Percentiles rank a stretch among this genome's conserved stretches.
Conservation (phyloP, 2,329 filamentous ascomycete genomes). For the Ambrosiella beaveri region DNA sequence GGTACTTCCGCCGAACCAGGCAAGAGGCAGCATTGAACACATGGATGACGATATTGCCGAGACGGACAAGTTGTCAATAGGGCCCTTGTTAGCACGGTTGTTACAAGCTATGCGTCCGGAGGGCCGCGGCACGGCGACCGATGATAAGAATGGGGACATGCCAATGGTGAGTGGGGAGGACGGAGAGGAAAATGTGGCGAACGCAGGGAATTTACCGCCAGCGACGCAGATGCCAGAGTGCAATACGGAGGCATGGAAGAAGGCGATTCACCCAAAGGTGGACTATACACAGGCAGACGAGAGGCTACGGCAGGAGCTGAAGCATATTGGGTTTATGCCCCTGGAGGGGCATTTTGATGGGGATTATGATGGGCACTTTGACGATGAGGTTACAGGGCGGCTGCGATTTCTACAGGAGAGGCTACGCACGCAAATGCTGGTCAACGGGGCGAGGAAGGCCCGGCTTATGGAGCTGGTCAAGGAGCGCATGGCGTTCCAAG, state of each 20-base stretch:
- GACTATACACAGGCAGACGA: slow-evolving; percentile 82
- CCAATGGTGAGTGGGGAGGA: slow-evolving; percentile 19
- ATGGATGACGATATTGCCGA: slow-evolving; percentile 76
- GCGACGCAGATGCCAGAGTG: slow-evolving; percentile 70
- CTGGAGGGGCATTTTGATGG: slow-evolving; percentile 40
- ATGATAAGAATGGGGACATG: slow-evolving; percentile 38
- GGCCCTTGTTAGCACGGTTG: slow-evolving; percentile 68
- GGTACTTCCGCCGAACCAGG: slow-evolving; percentile 59
- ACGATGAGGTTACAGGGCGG: slow-evolving; percentile 85
- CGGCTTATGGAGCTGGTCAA: slow-evolving; percentile 73
- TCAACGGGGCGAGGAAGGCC: slow-evolving; percentile 82
- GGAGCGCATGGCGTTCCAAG: slow-evolving; percentile 87
- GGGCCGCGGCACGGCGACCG: slow-evolving; percentile 34
- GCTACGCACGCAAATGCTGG: slow-evolving; percentile 64
- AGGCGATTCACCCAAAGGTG: slow-evolving; percentile 54
- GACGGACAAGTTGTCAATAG: slow-evolving; percentile 76
- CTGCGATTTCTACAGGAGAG: slow-evolving; percentile 70
- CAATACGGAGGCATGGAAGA: slow-evolving; percentile 60
- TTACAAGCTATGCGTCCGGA: slow-evolving; percentile 70
- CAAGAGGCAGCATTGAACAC: slow-evolving; percentile 70
- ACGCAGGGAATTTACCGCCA: slow-evolving; percentile 34
- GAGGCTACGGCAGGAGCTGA: slow-evolving; percentile 76
- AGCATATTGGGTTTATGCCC: slow-evolving; percentile 74
- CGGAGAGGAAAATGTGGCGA: slow-evolving; percentile 21
- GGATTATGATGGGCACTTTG: slow-evolving; percentile 76